Percentiles rank a stretch among this genome's conserved stretches.
These are phyloP conservation scores for Neurospora sp. DNA, from an alignment of 495 filamentous ascomycete genomes.

Conservation along the genomic window DNA sequence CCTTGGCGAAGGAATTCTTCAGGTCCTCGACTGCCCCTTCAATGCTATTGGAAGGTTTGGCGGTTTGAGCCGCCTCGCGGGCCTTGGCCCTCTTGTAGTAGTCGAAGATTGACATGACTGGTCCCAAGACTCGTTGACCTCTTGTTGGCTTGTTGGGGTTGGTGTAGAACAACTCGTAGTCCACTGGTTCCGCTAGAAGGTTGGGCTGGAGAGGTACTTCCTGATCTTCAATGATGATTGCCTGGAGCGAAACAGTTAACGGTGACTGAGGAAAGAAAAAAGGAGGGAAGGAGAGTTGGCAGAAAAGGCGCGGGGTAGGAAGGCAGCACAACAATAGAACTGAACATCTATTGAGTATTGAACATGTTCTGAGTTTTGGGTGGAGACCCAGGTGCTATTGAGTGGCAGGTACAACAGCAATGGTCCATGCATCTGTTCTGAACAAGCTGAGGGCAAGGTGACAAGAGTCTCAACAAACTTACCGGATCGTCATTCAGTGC, in stretches of 20 bases:
- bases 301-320: neutral
- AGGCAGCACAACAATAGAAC: neutral
- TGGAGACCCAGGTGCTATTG: neutral
- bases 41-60: neutral
- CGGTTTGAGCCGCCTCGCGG: neutral
- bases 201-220: conserved; percentile 13
- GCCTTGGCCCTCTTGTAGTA: conserved; percentile 27
- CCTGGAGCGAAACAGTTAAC: conserved; percentile 19
- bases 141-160: conserved; percentile 18
- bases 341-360: neutral
- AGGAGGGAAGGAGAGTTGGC: neutral
- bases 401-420: conserved; percentile 4
- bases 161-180: conserved; percentile 36
- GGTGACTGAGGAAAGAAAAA: neutral
- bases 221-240: conserved; percentile 28
- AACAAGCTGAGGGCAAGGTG: neutral
- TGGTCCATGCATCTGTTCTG: neutral
- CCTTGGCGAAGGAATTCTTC: conserved; percentile 27
- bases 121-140: conserved; percentile 27
- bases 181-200: conserved; percentile 15
- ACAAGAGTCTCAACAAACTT: conserved; percentile 25
- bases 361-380: neutral
- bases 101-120: conserved; percentile 33
- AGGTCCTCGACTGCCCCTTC: conserved; percentile 13
- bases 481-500: conserved; percentile 46